Evolutionary conservation across 1,284 basidiomycete species (phyloP).

Genomic region (Cutaneotrichosporon daszewskae): DNA sequence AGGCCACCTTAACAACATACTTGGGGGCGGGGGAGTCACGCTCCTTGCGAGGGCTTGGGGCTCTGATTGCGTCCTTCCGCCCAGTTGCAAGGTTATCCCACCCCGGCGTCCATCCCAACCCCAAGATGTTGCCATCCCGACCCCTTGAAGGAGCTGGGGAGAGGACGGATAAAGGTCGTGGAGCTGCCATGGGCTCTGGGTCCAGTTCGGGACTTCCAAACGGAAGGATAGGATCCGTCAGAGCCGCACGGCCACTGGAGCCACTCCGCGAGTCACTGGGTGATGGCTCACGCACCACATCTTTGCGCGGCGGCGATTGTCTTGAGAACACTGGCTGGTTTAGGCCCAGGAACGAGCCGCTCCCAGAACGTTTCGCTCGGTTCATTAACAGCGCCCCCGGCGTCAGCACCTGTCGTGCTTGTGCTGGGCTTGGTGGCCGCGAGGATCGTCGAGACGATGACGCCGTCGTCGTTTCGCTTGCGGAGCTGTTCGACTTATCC

Average conservation of each 20-base stretch:
- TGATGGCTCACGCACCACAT: too few species aligned
- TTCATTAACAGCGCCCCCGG: slow-evolving; percentile 30
- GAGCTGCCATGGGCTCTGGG: slow-evolving; percentile 16
- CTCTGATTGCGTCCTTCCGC: slow-evolving; percentile 21
- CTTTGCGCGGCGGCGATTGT: too few species aligned
- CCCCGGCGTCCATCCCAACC: slow-evolving; percentile 29
- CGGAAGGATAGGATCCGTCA: slow-evolving; percentile 26
- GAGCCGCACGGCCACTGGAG: slow-evolving; percentile 15
- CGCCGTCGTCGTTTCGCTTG: slow-evolving; percentile 3
- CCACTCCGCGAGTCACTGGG: slow-evolving; percentile 26
- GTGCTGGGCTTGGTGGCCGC: slow-evolving; percentile 28
- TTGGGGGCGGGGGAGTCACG: slow-evolving; percentile 5
- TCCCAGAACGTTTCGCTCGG: slow-evolving; percentile 26
- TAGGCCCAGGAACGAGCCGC: slow-evolving; percentile 21
- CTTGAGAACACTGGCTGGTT: too few species aligned
- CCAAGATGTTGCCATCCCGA: slow-evolving; percentile 32
- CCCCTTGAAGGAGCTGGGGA: slow-evolving; percentile 12
- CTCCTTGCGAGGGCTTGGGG: slow-evolving; percentile 28
- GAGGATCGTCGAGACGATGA: slow-evolving; percentile 17
- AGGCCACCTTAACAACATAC: slow-evolving; percentile 10
- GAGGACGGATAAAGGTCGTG: slow-evolving; percentile 14
- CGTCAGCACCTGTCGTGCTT: slow-evolving; percentile 18
- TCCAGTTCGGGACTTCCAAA: slow-evolving; percentile 36
- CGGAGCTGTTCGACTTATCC: neutral
- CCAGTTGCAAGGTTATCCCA: slow-evolving; percentile 23